Evolutionary conservation across 2,329 filamentous ascomycete genomes (phyloP), one percentile per base, ranked within the genome.

Genomic region (Fusarium cicatricum): DNA sequence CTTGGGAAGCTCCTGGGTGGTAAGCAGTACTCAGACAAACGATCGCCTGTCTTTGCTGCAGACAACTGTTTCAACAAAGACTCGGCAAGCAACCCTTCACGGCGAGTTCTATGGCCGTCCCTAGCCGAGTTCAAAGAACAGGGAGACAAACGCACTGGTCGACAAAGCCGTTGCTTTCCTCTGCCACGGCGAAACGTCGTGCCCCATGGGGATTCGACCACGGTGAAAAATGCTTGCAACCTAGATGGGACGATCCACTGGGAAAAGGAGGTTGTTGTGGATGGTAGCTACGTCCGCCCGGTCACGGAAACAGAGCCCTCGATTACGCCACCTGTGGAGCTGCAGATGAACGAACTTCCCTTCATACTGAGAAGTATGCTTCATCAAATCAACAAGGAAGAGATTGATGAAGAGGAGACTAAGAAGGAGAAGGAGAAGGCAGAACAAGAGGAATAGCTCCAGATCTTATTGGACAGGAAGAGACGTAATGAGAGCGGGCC

Each of bases 71-170:
- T 76, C 65, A 72, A 71, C 48, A 56, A 65, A 16, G 46, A 59
- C 16, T 44, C 43, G 10, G 53, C 54, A 12, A 52, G 34, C 14
- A 50, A 62, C 15, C 41, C 56, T 8, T 41, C 62, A 7, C 40
- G 43, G 17, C 59, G 46, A 11, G 70, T 64, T 17, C 62, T 67
- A 38, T 77, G 75, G 75, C 75, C 75, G 2, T 67, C 70, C 9
- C 57, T 74, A 33, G 61, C 73, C 11, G 73, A 75, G 48, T 65
- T 76, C 23, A 76, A 76, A 44, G 72, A 74, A 21, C 70, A 72
- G 12, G 72, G 72, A 31, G 71, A 76, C 47, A 70, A 64, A 36
- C 65, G 70, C 15, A 61, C 66, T 1, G 38, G 42, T 29, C 48
- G 55, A 38, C 54, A 67, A 36, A 55, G 65, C 16, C 71, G 73